Conservation (phyloP, 2,329 filamentous ascomycete species). For the Acrocalymma vagum region DNA sequence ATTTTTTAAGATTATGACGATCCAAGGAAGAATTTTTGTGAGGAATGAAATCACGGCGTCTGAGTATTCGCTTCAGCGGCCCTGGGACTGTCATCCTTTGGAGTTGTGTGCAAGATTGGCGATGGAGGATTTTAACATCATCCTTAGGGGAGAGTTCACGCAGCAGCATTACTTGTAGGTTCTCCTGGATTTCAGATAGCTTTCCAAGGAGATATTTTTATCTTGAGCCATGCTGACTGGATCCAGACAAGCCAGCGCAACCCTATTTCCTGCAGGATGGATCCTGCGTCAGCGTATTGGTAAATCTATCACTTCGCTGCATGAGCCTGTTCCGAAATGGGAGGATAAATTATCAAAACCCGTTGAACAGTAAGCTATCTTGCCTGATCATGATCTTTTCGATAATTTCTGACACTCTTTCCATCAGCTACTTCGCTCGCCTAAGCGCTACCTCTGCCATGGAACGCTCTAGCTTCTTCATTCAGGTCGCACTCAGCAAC, state of each 20-base stretch:
- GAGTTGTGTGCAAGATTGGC: conserved; percentile 59
- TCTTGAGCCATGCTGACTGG: not conserved
- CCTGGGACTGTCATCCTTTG: conserved; percentile 53
- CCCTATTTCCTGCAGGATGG: conserved; percentile 63
- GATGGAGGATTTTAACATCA: conserved; percentile 62
- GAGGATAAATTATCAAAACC: conserved; percentile 54
- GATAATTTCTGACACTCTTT: conserved; percentile 20
- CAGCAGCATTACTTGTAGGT: conserved; percentile 58
- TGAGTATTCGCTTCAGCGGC: conserved; percentile 49
- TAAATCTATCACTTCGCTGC: conserved; percentile 57
- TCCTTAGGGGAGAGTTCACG: conserved; percentile 54
- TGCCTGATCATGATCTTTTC: conserved; percentile 17
- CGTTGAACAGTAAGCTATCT: conserved; percentile 50
- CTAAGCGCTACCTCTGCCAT: conserved; percentile 53
- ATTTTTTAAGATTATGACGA: conserved; percentile 46
- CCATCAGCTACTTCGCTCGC: conserved; percentile 55
- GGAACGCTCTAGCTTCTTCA: conserved; percentile 60
- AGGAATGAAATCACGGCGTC: conserved; percentile 57
- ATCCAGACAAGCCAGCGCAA: conserved; percentile 58
- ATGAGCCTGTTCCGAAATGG: conserved; percentile 59
- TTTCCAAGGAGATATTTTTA: not conserved
- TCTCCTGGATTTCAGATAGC: not conserved
- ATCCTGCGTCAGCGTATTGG: conserved; percentile 59
- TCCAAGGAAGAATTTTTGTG: conserved; percentile 24
- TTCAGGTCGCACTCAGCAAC: conserved; percentile 58